phyloP scores from a whole-genome alignment of 805 yeast species.

The Hanseniaspora lachancei region DNA sequence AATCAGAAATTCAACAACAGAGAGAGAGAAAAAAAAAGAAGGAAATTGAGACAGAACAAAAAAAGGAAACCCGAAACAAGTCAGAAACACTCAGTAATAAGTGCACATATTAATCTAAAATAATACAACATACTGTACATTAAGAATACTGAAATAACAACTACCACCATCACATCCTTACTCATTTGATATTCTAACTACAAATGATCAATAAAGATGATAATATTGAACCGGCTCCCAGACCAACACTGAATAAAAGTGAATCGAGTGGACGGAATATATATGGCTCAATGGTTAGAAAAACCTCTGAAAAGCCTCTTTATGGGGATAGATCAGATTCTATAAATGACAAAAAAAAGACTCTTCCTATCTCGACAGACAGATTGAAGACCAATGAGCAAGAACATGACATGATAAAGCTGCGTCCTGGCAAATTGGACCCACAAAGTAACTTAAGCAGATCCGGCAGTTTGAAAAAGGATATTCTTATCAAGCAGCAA shows the following conservation, averaged over 20 bases:
- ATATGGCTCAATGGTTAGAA: constrained; percentile 12
- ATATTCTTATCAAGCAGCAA: background rate
- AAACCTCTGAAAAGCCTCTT: constrained; percentile 11
- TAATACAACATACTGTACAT: too few species aligned
- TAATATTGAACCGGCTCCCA: background rate
- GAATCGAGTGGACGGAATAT: constrained; percentile 6
- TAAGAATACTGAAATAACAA: too few species aligned
- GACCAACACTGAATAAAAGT: constrained; percentile 1
- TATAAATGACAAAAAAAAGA: background rate
- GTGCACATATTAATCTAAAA: too few species aligned
- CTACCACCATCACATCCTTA: background rate
- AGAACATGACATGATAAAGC: background rate
- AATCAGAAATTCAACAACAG: too few species aligned
- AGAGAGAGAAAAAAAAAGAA: too few species aligned
- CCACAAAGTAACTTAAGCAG: background rate
- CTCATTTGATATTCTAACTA: constrained; percentile 11
- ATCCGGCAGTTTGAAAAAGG: background rate
- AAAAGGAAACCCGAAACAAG: too few species aligned
- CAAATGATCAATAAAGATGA: background rate
- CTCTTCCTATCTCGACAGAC: background rate
- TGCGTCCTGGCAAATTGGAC: background rate
- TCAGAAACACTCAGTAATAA: too few species aligned
- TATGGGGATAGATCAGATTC: constrained; percentile 4
- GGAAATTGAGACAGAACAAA: too few species aligned
- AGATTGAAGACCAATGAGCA: background rate